phyloP scores from a whole-genome alignment of 2,329 filamentous ascomycete species.

The Ophiognomonia clavigignenti-juglandacearum region DNA sequence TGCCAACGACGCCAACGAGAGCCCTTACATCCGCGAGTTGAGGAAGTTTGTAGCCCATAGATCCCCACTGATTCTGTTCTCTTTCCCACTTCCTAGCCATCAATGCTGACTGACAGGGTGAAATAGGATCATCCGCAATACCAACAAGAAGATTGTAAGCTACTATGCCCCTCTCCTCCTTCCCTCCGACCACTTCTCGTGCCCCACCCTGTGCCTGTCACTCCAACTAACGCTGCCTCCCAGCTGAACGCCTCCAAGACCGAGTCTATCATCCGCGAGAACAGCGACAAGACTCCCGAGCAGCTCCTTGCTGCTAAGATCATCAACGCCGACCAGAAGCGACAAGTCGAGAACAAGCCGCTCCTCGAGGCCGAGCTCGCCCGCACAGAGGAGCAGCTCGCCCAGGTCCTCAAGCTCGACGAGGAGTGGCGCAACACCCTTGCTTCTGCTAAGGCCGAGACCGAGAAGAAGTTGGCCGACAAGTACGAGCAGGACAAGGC shows the following conservation, averaged over 20 bases:
- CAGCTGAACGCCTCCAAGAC: conserved; percentile 69
- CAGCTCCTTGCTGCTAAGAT: conserved; percentile 66
- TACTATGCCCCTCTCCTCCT: not conserved
- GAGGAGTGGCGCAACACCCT: conserved; percentile 63
- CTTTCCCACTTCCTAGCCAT: too few species aligned
- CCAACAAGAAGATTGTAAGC: conserved; percentile 90
- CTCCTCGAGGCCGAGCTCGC: conserved; percentile 62
- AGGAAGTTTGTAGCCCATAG: conserved; percentile 65
- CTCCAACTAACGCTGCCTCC: conserved; percentile 2
- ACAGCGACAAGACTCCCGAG: conserved; percentile 66
- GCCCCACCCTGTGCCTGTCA: too few species aligned
- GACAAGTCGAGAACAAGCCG: conserved; percentile 73
- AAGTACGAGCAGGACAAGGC: conserved; percentile 50
- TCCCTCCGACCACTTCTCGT: too few species aligned
- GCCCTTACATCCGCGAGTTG: conserved; percentile 78
- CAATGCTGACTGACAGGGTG: not conserved
- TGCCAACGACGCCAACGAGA: conserved; percentile 62
- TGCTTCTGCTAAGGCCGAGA: conserved; percentile 52
- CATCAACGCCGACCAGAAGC: conserved; percentile 78
- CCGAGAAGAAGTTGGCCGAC: conserved; percentile 52
- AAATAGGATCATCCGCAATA: conserved; percentile 77
- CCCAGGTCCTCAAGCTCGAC: conserved; percentile 71
- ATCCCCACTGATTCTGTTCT: conserved; percentile 7
- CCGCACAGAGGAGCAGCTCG: conserved; percentile 69
- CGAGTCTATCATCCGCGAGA: conserved; percentile 62